A percentile compares a stretch with the other conserved stretches of the same genome.
These are phyloP conservation scores for Hemerocallis citrina DNA, from an alignment of 106 monocot genomes.

Conservation along the genomic window DNA sequence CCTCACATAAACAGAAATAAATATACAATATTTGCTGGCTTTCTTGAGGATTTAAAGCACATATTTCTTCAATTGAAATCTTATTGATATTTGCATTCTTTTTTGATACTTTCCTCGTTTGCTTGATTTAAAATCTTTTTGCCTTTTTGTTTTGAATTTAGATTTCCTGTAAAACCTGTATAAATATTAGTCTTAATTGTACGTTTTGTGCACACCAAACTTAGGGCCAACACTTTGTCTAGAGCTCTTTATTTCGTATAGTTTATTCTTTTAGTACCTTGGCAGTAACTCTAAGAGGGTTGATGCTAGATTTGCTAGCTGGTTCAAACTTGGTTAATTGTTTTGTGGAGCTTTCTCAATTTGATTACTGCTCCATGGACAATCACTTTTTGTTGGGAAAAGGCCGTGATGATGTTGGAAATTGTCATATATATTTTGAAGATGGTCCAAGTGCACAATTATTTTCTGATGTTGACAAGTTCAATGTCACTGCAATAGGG, in stretches of 20 bases:
- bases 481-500: background rate
- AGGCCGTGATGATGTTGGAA: background rate
- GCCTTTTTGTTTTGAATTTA: background rate
- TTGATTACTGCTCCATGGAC: background rate
- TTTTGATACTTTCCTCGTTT: too few relatives aligned
- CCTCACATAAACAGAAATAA: too few relatives aligned
- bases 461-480: background rate
- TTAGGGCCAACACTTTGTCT: background rate
- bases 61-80: too few relatives aligned
- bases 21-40: too few relatives aligned
- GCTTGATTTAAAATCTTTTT: too few relatives aligned
- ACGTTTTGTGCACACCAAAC: too few relatives aligned
- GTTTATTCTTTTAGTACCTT: too few relatives aligned
- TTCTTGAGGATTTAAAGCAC: too few relatives aligned
- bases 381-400: background rate
- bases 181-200: background rate
- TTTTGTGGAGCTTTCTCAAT: background rate
- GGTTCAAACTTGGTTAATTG: background rate
- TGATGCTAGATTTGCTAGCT: background rate
- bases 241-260: background rate
- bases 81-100: too few relatives aligned
- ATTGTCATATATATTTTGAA: too few relatives aligned
- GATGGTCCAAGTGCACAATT: background rate
- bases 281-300: too few relatives aligned
- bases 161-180: background rate